Conservation (phyloP, 345 rosid genomes). For the Leavenworthia alabamica region DNA sequence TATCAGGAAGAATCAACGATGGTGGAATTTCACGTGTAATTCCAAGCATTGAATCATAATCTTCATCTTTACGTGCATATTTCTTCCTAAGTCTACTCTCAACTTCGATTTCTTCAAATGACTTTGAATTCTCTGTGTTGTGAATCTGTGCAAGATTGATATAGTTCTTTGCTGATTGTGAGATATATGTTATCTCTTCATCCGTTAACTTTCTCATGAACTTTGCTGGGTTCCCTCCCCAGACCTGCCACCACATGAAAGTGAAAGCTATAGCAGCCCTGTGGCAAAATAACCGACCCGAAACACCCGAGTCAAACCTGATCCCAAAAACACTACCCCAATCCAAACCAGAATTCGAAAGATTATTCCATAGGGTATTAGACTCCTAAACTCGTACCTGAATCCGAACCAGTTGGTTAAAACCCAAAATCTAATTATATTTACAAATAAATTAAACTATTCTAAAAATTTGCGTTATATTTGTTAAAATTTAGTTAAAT, state of each 20-base stretch:
- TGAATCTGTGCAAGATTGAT: slow-evolving; percentile 73
- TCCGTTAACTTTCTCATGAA: slow-evolving; percentile 79
- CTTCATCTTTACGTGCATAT: slow-evolving; percentile 70
- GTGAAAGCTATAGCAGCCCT: too few species aligned
- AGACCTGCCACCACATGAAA: slow-evolving; percentile 68
- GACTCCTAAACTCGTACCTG: too few species aligned
- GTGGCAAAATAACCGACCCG: too few species aligned
- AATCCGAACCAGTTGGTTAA: too few species aligned
- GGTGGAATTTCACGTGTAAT: slow-evolving; percentile 72
- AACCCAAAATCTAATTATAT: too few species aligned
- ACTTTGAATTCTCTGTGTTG: slow-evolving; percentile 73
- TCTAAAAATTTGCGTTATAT: too few species aligned
- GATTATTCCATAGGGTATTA: too few species aligned
- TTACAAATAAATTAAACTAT: too few species aligned
- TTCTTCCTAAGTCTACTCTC: slow-evolving; percentile 72
- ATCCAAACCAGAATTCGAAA: too few species aligned
- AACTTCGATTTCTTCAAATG: slow-evolving; percentile 62
- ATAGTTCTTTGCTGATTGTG: slow-evolving; percentile 70
- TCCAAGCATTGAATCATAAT: slow-evolving; percentile 89
- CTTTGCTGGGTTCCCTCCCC: slow-evolving; percentile 95
- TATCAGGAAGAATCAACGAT: slow-evolving; percentile 69
- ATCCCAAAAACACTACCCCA: too few species aligned
- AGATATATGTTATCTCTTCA: slow-evolving; percentile 70
- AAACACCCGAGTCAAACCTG: too few species aligned
- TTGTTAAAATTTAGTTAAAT: too few species aligned